These are phyloP conservation scores for Vigna unguiculata DNA, from an alignment of 306 rosid genomes.

Conservation along the genomic window DNA sequence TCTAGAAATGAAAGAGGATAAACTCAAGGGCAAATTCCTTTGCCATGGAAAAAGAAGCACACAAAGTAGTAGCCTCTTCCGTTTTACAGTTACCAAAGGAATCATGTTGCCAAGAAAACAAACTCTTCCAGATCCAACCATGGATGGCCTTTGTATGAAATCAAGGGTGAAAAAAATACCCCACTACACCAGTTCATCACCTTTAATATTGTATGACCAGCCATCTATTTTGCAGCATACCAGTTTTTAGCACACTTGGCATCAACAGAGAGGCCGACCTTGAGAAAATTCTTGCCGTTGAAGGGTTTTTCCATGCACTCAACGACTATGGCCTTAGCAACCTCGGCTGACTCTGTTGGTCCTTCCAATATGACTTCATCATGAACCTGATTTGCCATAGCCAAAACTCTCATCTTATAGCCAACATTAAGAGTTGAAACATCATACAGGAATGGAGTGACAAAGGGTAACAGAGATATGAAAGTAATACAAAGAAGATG, in stretches of 20 bases:
- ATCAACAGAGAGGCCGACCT: slow-evolving; percentile 83
- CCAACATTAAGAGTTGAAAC: neutral
- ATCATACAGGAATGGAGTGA: neutral
- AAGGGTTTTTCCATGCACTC: slow-evolving; percentile 95
- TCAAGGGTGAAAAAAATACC: slow-evolving; percentile 15
- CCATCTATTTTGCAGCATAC: slow-evolving; percentile 75
- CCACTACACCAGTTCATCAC: neutral
- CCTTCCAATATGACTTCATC: slow-evolving; percentile 99
- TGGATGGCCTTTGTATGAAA: slow-evolving; percentile 13
- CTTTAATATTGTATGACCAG: neutral
- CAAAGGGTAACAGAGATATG: neutral
- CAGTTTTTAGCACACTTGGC: slow-evolving; percentile 92
- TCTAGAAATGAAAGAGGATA: slow-evolving; percentile 2
- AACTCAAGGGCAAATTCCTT: neutral
- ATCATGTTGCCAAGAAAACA: slow-evolving; percentile 32
- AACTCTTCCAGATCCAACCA: slow-evolving; percentile 26
- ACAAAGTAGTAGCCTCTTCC: slow-evolving; percentile 29
- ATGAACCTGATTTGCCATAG: slow-evolving; percentile 68
- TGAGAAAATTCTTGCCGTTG: slow-evolving; percentile 71
- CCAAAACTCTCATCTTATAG: slow-evolving; percentile 31
- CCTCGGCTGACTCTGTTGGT: slow-evolving; percentile 81
- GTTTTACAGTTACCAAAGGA: slow-evolving; percentile 27
- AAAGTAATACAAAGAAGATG: neutral
- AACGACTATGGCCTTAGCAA: slow-evolving; percentile 85
- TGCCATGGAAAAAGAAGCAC: slow-evolving; percentile 7